These are phyloP conservation scores for Orychophragmus violaceus DNA, from an alignment of 345 rosid species.

Conservation along the genomic window DNA sequence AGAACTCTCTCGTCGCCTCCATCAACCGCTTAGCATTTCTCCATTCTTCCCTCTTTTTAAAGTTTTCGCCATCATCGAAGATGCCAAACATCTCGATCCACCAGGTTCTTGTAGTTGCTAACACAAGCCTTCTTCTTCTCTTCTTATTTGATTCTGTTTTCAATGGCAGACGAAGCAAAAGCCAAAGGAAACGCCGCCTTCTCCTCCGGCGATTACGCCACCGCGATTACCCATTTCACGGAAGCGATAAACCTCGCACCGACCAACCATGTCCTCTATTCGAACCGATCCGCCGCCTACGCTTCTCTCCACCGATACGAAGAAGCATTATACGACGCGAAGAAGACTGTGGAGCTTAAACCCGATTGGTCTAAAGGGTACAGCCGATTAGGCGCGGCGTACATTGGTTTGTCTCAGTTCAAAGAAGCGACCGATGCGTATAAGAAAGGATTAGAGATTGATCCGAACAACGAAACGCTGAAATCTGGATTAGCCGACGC, in stretches of 20 bases:
- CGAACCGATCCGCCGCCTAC: conserved; percentile 87
- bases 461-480: conserved; percentile 67
- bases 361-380: conserved; percentile 96
- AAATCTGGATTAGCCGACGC: conserved; percentile 78
- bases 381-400: conserved; percentile 88
- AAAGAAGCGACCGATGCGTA: conserved; percentile 60
- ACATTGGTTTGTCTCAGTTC: conserved; percentile 48
- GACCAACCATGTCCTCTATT: conserved; percentile 75
- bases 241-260: conserved; percentile 77
- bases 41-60: not conserved
- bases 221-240: conserved; percentile 71
- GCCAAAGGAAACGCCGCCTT: conserved; percentile 91
- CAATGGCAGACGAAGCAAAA: conserved; percentile 77
- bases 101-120: not conserved
- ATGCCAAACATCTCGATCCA: not conserved
- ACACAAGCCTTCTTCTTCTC: not conserved
- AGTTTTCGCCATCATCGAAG: not conserved
- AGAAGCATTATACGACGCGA: conserved; percentile 70
- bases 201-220: conserved; percentile 66
- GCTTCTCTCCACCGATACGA: conserved; percentile 71
- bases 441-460: conserved; percentile 73
- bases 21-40: not conserved
- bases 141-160: not conserved
- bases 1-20: conserved; percentile 19
- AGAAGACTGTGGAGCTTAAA: conserved; percentile 88